Evolutionary conservation across 169 alveolate species (phyloP), one percentile per base, ranked within the genome.

Genomic region (Cryptosporidium andersoni): DNA sequence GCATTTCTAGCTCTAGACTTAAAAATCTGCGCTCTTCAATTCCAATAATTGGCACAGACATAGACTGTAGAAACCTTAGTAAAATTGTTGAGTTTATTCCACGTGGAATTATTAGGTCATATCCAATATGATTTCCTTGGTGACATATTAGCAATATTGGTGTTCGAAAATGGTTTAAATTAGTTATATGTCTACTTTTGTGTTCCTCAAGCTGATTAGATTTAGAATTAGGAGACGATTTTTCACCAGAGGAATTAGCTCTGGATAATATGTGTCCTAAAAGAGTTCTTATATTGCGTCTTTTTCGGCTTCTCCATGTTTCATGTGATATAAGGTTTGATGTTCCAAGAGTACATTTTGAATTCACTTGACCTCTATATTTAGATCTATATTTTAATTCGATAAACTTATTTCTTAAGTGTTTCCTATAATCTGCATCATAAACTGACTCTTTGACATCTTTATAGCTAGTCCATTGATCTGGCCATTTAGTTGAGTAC

Each of bases 21-120:
- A 74, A 34, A 42, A n/a, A 43, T 36, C 68, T 55, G 39, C 85
- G 55, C 47, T 74, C 85, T 4, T 60, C 67, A 56, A 74, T 74
- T 12, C 85, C 85, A 55, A 74, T 74, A 16, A 74, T 25, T 49
- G 55, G 85, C n/a, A 51, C 85, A 43, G 66, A 55, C 40, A 43
- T 4, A 2, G 52, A 74, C 2, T 56, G 67, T n/a, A 62, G 16
- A 48, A 45, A 62, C 43, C 85, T 74, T 9, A 74, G 64, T 14
- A 74, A 11, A 48, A 74, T 9, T 74, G 85, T 55, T 45, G 85
- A 74, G 48, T 74, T 53, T 47, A 74, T 16, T 58, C 85, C 85
- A 56, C 85, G 66, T 5, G 85, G 85, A 42, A 74, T 45, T 25
- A 74, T 25, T 25, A 74, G 66, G 34, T 74, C 85, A 14, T 58